Percentiles rank a stretch among this genome's conserved stretches.
Evolutionary conservation across 1,284 basidiomycete species (phyloP).

Genomic region (Gomphus bonarii): DNA sequence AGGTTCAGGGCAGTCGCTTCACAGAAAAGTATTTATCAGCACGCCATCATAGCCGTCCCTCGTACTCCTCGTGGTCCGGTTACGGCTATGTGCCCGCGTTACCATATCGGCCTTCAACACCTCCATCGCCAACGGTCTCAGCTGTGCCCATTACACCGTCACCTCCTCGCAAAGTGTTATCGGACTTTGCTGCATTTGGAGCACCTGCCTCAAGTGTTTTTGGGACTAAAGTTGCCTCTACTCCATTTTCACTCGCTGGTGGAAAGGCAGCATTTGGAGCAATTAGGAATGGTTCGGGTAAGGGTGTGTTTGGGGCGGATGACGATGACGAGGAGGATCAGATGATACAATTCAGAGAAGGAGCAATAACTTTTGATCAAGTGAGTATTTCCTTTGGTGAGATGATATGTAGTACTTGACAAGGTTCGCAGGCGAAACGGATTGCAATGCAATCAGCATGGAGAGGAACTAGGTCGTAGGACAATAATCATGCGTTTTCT

Average conservation of each 20-base stretch:
- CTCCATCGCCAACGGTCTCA: slow-evolving; percentile 23
- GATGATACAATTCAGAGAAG: slow-evolving; percentile 64
- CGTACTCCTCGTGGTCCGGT: slow-evolving; percentile 33
- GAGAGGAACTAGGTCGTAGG: slow-evolving; percentile 20
- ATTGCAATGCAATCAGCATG: slow-evolving; percentile 36
- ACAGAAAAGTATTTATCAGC: slow-evolving; percentile 88
- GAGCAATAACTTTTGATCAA: slow-evolving; percentile 82
- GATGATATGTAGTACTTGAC: slow-evolving; percentile 7
- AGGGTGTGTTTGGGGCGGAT: slow-evolving; percentile 24
- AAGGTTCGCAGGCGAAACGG: slow-evolving; percentile 24
- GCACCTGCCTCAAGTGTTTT: slow-evolving; percentile 69
- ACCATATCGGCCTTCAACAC: slow-evolving; percentile 33
- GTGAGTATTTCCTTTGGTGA: slow-evolving; percentile 30
- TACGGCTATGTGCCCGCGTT: slow-evolving; percentile 40
- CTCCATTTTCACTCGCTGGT: slow-evolving; percentile 71
- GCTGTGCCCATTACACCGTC: slow-evolving; percentile 28
- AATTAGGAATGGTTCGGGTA: slow-evolving; percentile 37
- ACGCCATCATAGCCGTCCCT: slow-evolving; percentile 47
- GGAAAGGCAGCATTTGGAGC: slow-evolving; percentile 73
- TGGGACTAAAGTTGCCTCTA: slow-evolving; percentile 65
- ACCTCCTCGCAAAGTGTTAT: slow-evolving; percentile 77
- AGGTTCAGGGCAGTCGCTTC: slow-evolving; percentile 89
- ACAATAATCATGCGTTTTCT: background rate
- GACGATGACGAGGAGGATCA: slow-evolving; percentile 64
- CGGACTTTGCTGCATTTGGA: slow-evolving; percentile 86